Evolutionary conservation across 306 rosid species (phyloP), one percentile per base, ranked within the genome.

Genomic region (Inga oerstediana): DNA sequence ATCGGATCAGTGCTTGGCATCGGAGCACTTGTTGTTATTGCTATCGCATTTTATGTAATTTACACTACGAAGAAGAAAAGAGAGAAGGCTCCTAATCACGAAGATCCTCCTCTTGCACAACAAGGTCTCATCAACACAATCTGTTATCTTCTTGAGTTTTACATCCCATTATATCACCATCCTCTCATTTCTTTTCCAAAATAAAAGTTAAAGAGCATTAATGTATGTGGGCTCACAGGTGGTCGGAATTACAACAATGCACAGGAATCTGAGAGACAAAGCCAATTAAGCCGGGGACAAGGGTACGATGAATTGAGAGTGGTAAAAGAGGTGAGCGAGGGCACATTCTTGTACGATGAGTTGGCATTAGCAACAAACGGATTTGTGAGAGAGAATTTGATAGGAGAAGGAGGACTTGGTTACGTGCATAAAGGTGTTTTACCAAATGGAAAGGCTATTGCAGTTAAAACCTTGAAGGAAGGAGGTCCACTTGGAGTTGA

Each of bases 331-430:
- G 91, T 91, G 85, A 93, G 87, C 82, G 86, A 91, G 64, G 92
- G 94, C 37, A 95, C 97, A 32, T 93, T 95, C 91, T 81, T 79
- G 0, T 93, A 89, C 14, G 98, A 95, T 43, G 98, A 95, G 84
- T 81, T 95, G 3, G 94, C 93, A 0, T 79, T 89, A 1, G 98
- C 98, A 15, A 95, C 98, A 0, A 30, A 72, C 0, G 92, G 93
- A 65, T 95, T 95, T 32, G 34, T 75, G 0, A 87, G 90, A 22
- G 79, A 54, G 15, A 89, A 93, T 54, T 34, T 95, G 85, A 73
- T 95, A 61, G 98, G 98, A 22, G 97, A 95, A 27, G 98, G 98
- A 1, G 97, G 98, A 51, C 93, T 95, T 30, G 98, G 98, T 32
- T 95, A 82, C 72, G 98, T 95, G 79, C 97, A 93, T 78, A 95